Conservation (phyloP, 1,284 basidiomycete species). For the Malassezia arunalokei region DNA sequence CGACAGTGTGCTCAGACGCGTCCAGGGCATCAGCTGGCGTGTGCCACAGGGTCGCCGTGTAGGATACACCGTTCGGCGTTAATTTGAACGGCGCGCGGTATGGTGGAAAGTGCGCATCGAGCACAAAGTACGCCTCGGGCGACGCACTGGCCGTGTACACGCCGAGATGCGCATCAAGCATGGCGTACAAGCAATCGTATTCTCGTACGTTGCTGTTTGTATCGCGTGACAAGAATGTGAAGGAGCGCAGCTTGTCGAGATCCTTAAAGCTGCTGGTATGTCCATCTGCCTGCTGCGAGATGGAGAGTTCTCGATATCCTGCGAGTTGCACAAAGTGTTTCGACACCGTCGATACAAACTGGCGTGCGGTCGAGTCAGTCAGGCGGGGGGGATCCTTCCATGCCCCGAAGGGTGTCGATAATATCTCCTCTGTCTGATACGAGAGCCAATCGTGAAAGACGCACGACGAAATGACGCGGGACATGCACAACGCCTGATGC, state of each 20-base stretch:
- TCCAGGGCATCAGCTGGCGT: slow-evolving; percentile 3
- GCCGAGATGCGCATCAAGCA: neutral
- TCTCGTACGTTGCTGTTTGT: neutral
- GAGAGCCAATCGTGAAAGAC: neutral
- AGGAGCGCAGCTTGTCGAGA: neutral
- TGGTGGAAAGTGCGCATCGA: neutral
- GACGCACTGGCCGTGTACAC: neutral
- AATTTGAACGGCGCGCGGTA: neutral
- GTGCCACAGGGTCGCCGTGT: neutral
- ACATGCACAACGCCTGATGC: neutral
- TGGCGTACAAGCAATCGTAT: neutral
- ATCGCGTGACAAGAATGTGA: neutral
- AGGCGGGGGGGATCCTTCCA: slow-evolving; percentile 2
- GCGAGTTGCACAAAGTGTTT: neutral
- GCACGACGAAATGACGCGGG: slow-evolving; percentile 3
- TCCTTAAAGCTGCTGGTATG: neutral
- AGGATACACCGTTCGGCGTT: neutral
- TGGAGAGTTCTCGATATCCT: neutral
- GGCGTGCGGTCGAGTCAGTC: neutral
- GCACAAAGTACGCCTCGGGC: neutral
- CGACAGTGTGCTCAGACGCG: neutral
- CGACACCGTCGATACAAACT: neutral
- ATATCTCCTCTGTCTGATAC: neutral
- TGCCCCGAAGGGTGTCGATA: neutral
- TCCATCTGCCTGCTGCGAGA: neutral